Evolutionary conservation across 2,329 filamentous ascomycete genomes (phyloP).

Genomic region (Talaromyces sp.): DNA sequence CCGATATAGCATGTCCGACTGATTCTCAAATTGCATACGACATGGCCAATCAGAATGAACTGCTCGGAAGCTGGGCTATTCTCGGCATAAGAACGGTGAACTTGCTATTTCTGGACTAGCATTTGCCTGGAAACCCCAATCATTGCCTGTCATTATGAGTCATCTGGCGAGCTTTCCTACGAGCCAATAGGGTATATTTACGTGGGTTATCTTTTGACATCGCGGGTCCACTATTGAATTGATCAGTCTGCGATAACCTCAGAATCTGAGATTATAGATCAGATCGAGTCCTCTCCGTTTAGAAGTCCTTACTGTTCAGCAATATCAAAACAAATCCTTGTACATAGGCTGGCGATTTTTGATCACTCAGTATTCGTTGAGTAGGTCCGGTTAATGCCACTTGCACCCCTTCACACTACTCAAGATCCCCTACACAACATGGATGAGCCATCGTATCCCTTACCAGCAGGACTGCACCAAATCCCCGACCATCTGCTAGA

Average conservation of each 20-base stretch:
- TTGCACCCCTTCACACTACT: neutral
- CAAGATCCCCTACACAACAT: neutral
- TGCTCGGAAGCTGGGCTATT: neutral
- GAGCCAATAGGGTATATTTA: neutral
- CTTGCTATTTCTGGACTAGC: neutral
- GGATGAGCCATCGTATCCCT: slow-evolving; percentile 16
- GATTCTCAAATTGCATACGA: neutral
- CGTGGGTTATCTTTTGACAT: neutral
- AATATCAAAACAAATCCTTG: neutral
- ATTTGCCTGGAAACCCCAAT: too few species aligned
- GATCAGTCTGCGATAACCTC: neutral
- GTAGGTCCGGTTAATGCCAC: neutral
- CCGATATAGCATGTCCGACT: too few species aligned
- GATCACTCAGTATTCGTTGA: neutral
- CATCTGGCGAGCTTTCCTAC: neutral
- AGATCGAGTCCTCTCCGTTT: neutral
- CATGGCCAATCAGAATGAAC: neutral
- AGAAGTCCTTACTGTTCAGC: neutral
- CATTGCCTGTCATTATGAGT: neutral
- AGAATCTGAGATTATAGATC: neutral
- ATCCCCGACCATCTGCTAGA: slow-evolving; percentile 44
- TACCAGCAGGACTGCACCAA: slow-evolving; percentile 40
- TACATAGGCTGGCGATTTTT: neutral
- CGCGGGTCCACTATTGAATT: neutral
- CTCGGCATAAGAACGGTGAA: rapidly evolving